Base-by-base conservation (phyloP, 2,329 filamentous ascomycete species). In the Akanthomyces muscarius region DNA sequence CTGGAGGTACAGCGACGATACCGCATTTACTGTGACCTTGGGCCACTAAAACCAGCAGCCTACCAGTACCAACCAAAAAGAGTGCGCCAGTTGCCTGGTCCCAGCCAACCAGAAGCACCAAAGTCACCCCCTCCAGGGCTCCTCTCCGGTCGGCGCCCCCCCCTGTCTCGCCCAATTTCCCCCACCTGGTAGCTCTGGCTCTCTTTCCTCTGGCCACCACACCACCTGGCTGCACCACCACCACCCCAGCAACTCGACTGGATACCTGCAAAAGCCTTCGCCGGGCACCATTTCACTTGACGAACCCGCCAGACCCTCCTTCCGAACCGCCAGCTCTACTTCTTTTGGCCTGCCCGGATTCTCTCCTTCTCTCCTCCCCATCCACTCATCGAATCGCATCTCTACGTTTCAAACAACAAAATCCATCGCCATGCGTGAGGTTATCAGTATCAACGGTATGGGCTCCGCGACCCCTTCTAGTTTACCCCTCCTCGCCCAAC, bases 361-460 rank as follows among this genome's bases (percentile, higher is more conserved):
- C 50, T 42, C 42, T 74, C 72, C 48, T 57, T 62, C 61, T 65
- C 63, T 62, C 58, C 41, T 56, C 54, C 61, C 65, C 58, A 58
- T 69, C 68, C 68, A 55, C 66, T 69, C 68, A 65, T 70, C 44
- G 52, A 61, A 62, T 44, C 44, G 44, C 33, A 36, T 62, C 68
- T 68, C 65, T 51, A 42, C n/a, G 16, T 56, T 53, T 61, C 48
- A 68, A 70, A 59, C 52, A 63, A 58, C 66, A 67, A 67, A 71
- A 68, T 68, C 67, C 67, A 61, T 75, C 85, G 93, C 79, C 78
- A 98, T 98, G 94, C 93, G 94, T 90, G 94, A 98, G 88, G 92
- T 98, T 79, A 97, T 98, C 81, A 94, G 90, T 83, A 90, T 98
- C 87, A 97, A 97, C 87, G 93, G 94, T 97, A 87, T 76, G 89